Evolutionary conservation across 2,329 filamentous ascomycete genomes (phyloP), one percentile per base, ranked within the genome.

Genomic region (Verticillium zaregamsianum): DNA sequence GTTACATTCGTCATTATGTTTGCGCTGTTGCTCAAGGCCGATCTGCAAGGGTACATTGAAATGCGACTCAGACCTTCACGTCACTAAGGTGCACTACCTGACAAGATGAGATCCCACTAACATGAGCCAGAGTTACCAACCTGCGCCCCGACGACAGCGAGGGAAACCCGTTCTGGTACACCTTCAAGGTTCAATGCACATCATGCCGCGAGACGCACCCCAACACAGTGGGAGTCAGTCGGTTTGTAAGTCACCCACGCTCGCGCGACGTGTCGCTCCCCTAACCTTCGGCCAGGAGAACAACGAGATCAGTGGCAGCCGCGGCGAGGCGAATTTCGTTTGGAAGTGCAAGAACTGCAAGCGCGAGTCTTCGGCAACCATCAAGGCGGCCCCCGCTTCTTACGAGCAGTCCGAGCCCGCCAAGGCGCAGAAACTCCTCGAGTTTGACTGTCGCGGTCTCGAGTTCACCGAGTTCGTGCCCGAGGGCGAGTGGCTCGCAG

Each of bases 321-420:
- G 92, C 71, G 95, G 95, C 66, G 93, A 98, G 76, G 95, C 95
- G 64, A 98, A 98, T 77, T 99, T 99, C 76, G 95, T 99, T n/a
- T 99, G 95, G 94, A 93, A 88, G 76, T 99, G 95, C 84, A 97
- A 96, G 78, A 94, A 95, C 73, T 99, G 95, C 88, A 96, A 95
- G 91, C 84, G 91, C 75, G 91, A 95, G 74, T 92, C 92, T 20
- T 93, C 93, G 35, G 94, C 94, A 60, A 90, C 87, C 45, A 93
- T 99, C 77, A 90, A 89, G 71, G 83, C 87, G 14, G 82, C 87
- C 0, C 92, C 95, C 0, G 83, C 82, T 37, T 71, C 89, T 1
- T 98, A 97, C 68, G 80, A 86, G 65, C 87, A 89, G 62, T 77
- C 79, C 14, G 90, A 91, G 63, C 90, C 91, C 11, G 82, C 91